Evolutionary conservation across 352 stramenopile genomes (phyloP), one percentile per base, ranked within the genome.

Genomic region (Phytophthora tentaculata): DNA sequence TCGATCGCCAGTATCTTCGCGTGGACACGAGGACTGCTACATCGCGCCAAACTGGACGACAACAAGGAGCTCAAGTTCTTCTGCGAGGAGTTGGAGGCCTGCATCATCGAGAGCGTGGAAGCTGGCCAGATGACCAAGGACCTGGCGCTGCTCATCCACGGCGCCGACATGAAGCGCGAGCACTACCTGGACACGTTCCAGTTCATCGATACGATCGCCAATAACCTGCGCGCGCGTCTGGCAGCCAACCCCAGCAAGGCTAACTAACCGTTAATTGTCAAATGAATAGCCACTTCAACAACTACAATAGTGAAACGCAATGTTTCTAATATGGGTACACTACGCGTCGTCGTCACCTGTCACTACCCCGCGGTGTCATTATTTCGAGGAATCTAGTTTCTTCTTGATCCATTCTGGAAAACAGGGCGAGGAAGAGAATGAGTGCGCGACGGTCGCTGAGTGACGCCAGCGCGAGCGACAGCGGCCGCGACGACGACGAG

Each of bases 1-100:
- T 88, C 90, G 35, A 95, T 96, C 61, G 90, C 90, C 10, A 90
- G 73, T 52, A 97, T 97, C 69, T 97, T 92, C 43, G 90, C 90
- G 13, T 97, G 90, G 90, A 96, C 90, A 17, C 81, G 90, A 22
- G 90, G 88, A 3, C 75, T 96, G 52, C 61, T 80, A 28, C 89
- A 96, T 76, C 88, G 90, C 26, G 90, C 76, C 66, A 96, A 96
- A 67, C 74, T 97, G 29, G 90, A 97, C 69, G 53, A 66, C 64
- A 97, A 97, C 79, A 56, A 78, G 39, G 54, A 88, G 56, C 86
- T 97, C 41, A 82, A 79, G 53, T 52, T 75, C 37, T 96, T 96
- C 68, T 86, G 76, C 59, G 48, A 84, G 16, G 86, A 96, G 56
- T 74, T 96, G 32, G 90, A 97, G 74, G 51, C 67, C 9, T 81